Conservation (phyloP, 2,329 filamentous ascomycete genomes). For the Mycosphaerella sp. region DNA sequence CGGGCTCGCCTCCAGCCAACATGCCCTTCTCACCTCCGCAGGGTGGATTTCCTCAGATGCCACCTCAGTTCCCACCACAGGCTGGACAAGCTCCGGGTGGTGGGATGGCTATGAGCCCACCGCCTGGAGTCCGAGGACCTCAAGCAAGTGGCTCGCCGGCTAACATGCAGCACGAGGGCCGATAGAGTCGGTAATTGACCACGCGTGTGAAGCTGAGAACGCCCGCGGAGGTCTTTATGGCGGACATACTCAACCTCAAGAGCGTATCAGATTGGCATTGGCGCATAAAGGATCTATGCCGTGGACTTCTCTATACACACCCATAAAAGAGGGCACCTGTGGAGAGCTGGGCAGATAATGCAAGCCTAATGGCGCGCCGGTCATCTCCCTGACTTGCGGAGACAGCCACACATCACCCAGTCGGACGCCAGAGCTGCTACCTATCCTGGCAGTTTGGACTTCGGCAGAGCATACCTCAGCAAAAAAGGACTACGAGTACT, state of each 20-base stretch:
- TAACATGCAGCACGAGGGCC: constrained; percentile 9
- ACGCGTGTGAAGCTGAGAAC: not conserved
- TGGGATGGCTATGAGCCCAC: constrained; percentile 13
- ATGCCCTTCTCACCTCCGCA: constrained; percentile 34
- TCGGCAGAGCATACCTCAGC: not conserved
- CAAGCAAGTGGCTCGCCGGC: constrained; percentile 10
- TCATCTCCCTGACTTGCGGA: no score
- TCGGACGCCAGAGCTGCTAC: no score
- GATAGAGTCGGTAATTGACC: not conserved
- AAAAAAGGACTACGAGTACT: not conserved
- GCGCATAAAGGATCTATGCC: no score
- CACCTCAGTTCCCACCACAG: constrained; percentile 10
- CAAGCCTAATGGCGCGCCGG: no score
- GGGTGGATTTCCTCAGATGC: constrained; percentile 15
- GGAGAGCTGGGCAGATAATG: no score
- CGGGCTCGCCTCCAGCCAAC: constrained; percentile 19
- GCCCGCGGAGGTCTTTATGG: no score
- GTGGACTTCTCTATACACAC: no score
- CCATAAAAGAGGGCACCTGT: no score
- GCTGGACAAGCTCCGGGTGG: constrained; percentile 20
- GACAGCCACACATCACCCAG: no score
- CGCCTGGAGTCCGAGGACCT: constrained; percentile 19
- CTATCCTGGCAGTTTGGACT: not conserved
- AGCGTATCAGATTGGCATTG: no score
- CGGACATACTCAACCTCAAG: no score